These are phyloP conservation scores for Ampelocalamus luodianensis DNA, from an alignment of 176 grass and related monocot genomes.

Conservation along the genomic window DNA sequence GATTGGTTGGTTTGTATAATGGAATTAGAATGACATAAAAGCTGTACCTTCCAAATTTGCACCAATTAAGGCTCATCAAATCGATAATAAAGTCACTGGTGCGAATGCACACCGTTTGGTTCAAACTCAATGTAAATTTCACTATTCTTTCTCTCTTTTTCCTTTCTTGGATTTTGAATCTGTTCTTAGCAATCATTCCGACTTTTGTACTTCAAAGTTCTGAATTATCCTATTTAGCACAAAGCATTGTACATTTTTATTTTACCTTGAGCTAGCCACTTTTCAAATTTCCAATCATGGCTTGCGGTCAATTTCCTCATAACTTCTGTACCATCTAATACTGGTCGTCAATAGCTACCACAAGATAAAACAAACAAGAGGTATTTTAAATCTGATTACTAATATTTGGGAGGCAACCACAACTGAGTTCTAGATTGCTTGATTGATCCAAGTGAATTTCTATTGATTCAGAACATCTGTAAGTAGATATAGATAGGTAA, in stretches of 20 bases:
- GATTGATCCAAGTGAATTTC: slow-evolving; percentile 5
- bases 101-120: slow-evolving; percentile 4
- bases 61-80: neutral
- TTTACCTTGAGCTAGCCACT: slow-evolving; percentile 7
- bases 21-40: slow-evolving; percentile 33
- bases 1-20: neutral
- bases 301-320: slow-evolving; percentile 35
- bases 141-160: slow-evolving; percentile 14
- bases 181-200: slow-evolving; percentile 12
- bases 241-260: neutral
- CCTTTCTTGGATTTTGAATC: neutral
- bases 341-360: slow-evolving; percentile 10
- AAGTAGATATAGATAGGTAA: neutral
- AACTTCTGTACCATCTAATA: slow-evolving; percentile 24
- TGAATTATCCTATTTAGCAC: slow-evolving; percentile 5
- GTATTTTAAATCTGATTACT: slow-evolving; percentile 35
- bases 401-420: slow-evolving; percentile 3
- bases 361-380: slow-evolving; percentile 37
- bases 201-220: slow-evolving; percentile 1
- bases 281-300: neutral
- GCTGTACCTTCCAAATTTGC: neutral
- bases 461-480: slow-evolving; percentile 37
- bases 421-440: neutral
- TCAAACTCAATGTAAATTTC: slow-evolving; percentile 50
- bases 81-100: neutral